phyloP scores from a whole-genome alignment of 2,329 filamentous ascomycete species.

The Hypoxylon sp. region DNA sequence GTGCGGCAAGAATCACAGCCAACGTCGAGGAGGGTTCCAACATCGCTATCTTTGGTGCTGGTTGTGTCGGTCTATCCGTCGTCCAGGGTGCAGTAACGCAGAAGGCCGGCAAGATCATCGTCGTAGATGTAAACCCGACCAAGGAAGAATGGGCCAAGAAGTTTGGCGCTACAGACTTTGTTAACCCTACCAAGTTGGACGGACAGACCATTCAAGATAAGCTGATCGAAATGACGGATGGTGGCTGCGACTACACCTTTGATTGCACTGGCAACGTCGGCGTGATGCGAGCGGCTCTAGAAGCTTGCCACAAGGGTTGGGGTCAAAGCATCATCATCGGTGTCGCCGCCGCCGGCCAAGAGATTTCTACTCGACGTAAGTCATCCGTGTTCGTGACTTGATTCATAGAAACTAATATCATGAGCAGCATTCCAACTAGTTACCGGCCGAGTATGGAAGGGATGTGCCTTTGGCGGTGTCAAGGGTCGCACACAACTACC shows the following conservation, averaged over 20 bases:
- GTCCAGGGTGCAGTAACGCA: constrained; percentile 92
- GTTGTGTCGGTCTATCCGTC: constrained; percentile 93
- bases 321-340: constrained; percentile 98
- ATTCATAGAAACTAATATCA: constrained; percentile 33
- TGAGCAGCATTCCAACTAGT: constrained; percentile 92
- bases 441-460: constrained; percentile 96
- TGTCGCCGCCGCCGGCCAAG: constrained; percentile 94
- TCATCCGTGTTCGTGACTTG: constrained; percentile 41
- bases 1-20: constrained; percentile 92
- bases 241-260: constrained; percentile 98
- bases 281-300: constrained; percentile 91
- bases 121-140: constrained; percentile 78
- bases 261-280: constrained; percentile 98
- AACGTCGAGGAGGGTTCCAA: constrained; percentile 89
- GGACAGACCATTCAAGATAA: constrained; percentile 88
- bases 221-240: constrained; percentile 96
- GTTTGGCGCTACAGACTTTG: constrained; percentile 96
- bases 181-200: constrained; percentile 85
- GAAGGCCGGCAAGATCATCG: constrained; percentile 79
- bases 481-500: constrained; percentile 95
- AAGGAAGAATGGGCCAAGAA: constrained; percentile 94
- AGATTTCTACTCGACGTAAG: constrained; percentile 92
- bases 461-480: constrained; percentile 96
- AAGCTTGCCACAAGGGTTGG: constrained; percentile 99
- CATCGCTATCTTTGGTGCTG: constrained; percentile 92